phyloP scores from a whole-genome alignment of 75 land plant species.

The Cryptomeria japonica region DNA sequence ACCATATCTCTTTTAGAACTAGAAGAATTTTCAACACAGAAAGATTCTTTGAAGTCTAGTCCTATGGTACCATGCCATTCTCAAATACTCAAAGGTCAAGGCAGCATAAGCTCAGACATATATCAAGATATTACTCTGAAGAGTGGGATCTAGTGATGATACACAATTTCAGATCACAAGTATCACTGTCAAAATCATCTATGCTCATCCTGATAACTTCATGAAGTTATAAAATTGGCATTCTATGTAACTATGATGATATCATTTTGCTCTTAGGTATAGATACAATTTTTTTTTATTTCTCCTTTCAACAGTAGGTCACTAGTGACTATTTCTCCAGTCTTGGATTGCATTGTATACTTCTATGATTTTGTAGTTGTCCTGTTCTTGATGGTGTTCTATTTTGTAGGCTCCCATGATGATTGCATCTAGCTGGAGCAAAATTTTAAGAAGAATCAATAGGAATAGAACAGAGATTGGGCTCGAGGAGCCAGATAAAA shows the following conservation, averaged over 20 bases:
- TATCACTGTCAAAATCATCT: neutral
- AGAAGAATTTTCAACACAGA: neutral
- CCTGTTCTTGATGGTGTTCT: neutral
- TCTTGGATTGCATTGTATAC: neutral
- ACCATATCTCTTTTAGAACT: neutral
- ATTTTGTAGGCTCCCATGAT: neutral
- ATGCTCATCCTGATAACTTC: neutral
- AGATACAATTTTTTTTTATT: neutral
- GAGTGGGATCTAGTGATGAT: neutral
- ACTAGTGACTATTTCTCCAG: neutral
- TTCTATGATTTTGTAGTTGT: no score
- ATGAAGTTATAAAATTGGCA: neutral
- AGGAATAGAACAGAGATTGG: neutral
- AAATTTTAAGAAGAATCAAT: neutral
- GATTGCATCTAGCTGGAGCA: neutral
- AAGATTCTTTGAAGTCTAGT: neutral
- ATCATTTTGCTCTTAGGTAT: neutral
- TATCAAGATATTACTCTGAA: neutral
- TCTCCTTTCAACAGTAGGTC: neutral
- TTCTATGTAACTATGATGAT: no score
- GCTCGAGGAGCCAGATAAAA: neutral
- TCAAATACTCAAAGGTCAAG: neutral
- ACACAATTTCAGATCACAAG: neutral
- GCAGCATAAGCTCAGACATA: neutral
- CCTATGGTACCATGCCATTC: neutral